Evolutionary conservation across 495 filamentous ascomycete genomes (phyloP), one percentile per base, ranked within the genome.

Genomic region (Acidomyces sp.): DNA sequence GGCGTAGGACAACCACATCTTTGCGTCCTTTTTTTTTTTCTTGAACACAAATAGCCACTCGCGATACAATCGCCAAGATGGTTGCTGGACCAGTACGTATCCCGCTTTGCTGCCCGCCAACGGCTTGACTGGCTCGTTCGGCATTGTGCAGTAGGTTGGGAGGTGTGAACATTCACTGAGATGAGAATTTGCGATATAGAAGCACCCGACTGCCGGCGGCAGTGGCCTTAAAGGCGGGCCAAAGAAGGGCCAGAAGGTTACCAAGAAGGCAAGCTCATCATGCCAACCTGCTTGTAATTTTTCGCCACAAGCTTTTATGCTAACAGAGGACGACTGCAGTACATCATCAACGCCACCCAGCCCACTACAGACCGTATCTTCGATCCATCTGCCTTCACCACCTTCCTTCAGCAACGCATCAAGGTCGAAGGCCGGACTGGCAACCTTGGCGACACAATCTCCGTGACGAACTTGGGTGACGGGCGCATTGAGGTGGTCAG

Each of bases 391-490:
- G 87, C 88, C 55, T 97, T 96, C 70, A 86, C 95, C 75, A 96
- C 96, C 77, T 97, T 97, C 81, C 81, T 97, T 39, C 87, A 94
- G 71, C 92, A 97, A 70, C 85, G 82, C 68, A 93, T 97, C 79
- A 97, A 97, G 80, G 85, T 96, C 57, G 92, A 95, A 41, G 85
- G 85, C 74, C 87, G 86, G 59, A 82, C 85, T 55, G 87, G 87
- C 49, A 96, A 97, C 78, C 83, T 97, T 55, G 90, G 92, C 59
- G 92, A 97, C 62, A 75, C 68, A 57, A 78, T 97, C 58, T 68
- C 74, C 59, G 95, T 97, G 76, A 78, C 75, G 56, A 81, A 93
- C 74, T 59, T 70, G 51, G 84, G 81, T 54, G 90, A 94, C 54
- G 88, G 87, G 62, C 95, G 95, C 78, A 75, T 97, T 64, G 87